Evolutionary conservation across 2,329 filamentous ascomycete species (phyloP).

Genomic region (Nigrospora oryzae): DNA sequence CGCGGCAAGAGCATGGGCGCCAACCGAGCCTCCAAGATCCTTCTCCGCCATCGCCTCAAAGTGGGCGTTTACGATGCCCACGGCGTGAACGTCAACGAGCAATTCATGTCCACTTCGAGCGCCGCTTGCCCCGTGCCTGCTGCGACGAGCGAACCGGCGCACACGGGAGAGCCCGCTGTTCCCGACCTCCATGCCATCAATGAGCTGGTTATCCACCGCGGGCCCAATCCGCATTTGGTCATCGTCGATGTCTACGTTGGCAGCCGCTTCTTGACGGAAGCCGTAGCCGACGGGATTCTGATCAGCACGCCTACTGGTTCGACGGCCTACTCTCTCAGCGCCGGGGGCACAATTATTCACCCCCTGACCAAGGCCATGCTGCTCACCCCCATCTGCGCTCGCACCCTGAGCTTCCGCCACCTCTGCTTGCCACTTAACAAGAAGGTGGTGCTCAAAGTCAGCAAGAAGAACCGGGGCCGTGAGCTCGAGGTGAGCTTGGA

Average conservation of each 20-base stretch:
- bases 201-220: slow-evolving; percentile 88
- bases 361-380: slow-evolving; percentile 82
- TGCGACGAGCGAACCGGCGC: slow-evolving; percentile 1
- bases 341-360: slow-evolving; percentile 88
- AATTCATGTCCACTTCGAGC: slow-evolving; percentile 38
- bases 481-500: slow-evolving; percentile 76
- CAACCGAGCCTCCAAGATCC: slow-evolving; percentile 65
- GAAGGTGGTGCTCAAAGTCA: slow-evolving; percentile 72
- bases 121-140: slow-evolving; percentile 24
- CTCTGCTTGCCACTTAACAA: slow-evolving; percentile 83
- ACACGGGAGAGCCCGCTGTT: slow-evolving; percentile 11
- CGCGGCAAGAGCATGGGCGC: slow-evolving; percentile 76
- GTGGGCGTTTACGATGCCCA: slow-evolving; percentile 73
- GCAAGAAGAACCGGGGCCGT: slow-evolving; percentile 67
- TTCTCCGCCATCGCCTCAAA: slow-evolving; percentile 79
- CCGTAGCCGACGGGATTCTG: slow-evolving; percentile 90
- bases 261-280: slow-evolving; percentile 83
- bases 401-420: slow-evolving; percentile 85
- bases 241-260: slow-evolving; percentile 89
- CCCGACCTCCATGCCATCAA: slow-evolving; percentile 69
- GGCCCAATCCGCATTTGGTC: slow-evolving; percentile 80
- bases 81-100: slow-evolving; percentile 50
- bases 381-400: slow-evolving; percentile 88
- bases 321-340: slow-evolving; percentile 90
- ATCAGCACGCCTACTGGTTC: slow-evolving; percentile 90